Conservation (phyloP, 768 basidiomycete genomes). For the Agrocybe pediades region DNA sequence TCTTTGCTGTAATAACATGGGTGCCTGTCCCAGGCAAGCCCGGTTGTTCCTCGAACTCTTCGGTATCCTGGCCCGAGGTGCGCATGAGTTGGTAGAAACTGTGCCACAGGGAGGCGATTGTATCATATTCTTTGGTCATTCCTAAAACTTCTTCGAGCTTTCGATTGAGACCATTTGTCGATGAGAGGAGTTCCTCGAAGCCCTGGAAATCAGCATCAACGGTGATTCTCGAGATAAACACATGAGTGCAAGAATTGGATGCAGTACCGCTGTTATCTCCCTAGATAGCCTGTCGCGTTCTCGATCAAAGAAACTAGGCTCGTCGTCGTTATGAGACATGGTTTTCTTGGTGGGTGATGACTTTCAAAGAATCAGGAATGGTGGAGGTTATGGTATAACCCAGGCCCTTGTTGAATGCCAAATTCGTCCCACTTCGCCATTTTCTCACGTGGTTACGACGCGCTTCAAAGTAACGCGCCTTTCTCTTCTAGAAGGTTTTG, state of each 20-base stretch:
- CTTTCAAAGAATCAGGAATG: conserved; percentile 10
- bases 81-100: conserved; percentile 81
- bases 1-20: conserved; percentile 47
- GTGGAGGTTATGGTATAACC: neutral
- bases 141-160: conserved; percentile 91
- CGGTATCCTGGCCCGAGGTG: conserved; percentile 39
- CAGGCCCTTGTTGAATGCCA: neutral
- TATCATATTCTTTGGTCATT: conserved; percentile 91
- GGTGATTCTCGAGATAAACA: conserved; percentile 1
- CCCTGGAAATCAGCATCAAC: conserved; percentile 49
- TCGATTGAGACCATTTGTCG: conserved; percentile 84
- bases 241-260: neutral
- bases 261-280: conserved; percentile 69
- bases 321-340: conserved; percentile 46
- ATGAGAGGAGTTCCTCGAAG: conserved; percentile 85
- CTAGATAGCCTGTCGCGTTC: conserved; percentile 75
- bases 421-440: neutral
- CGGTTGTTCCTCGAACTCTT: conserved; percentile 32
- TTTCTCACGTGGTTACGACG: neutral
- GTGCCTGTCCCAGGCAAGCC: conserved; percentile 76
- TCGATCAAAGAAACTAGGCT: conserved; percentile 70
- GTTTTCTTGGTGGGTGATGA: neutral
- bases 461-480: neutral
- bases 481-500: too few species aligned
- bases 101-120: conserved; percentile 84